Percentiles rank a stretch among this genome's conserved stretches.
Conservation (phyloP, 75 land plant genomes). For the Chamaecyparis obtusa region DNA sequence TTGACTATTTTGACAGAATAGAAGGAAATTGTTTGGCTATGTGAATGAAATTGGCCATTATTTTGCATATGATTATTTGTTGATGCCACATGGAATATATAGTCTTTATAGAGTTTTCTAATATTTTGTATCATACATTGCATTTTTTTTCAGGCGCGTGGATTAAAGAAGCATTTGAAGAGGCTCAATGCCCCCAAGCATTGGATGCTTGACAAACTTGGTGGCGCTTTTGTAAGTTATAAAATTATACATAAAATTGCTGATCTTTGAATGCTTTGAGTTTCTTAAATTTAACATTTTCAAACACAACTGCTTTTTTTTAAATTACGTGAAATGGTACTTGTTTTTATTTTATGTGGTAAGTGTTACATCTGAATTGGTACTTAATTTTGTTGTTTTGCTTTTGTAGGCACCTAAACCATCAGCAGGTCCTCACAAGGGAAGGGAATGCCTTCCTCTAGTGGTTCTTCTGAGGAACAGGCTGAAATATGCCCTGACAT, state of each 20-base stretch:
- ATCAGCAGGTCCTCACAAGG: slow-evolving; percentile 89
- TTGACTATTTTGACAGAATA: not conserved
- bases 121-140: not conserved
- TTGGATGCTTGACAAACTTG: slow-evolving; percentile 69
- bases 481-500: slow-evolving; percentile 87
- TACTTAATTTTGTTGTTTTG: not conserved
- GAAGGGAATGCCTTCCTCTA: slow-evolving; percentile 85
- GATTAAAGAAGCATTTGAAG: slow-evolving; percentile 63
- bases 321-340: no score
- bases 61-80: not conserved
- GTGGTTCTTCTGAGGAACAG: slow-evolving; percentile 74
- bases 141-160: slow-evolving; percentile 38
- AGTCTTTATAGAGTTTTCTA: not conserved
- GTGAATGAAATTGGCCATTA: not conserved
- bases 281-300: not conserved
- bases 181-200: slow-evolving; percentile 68
- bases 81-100: not conserved
- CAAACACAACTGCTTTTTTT: not conserved
- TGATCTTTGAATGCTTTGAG: not conserved
- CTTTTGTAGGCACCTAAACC: slow-evolving; percentile 78
- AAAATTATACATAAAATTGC: not conserved
- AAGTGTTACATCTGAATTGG: not conserved
- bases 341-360: no score
- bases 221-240: slow-evolving; percentile 53
- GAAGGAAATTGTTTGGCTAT: not conserved